phyloP scores from a whole-genome alignment of 108 stramenopile species.

The Mediolabrus comicus region DNA sequence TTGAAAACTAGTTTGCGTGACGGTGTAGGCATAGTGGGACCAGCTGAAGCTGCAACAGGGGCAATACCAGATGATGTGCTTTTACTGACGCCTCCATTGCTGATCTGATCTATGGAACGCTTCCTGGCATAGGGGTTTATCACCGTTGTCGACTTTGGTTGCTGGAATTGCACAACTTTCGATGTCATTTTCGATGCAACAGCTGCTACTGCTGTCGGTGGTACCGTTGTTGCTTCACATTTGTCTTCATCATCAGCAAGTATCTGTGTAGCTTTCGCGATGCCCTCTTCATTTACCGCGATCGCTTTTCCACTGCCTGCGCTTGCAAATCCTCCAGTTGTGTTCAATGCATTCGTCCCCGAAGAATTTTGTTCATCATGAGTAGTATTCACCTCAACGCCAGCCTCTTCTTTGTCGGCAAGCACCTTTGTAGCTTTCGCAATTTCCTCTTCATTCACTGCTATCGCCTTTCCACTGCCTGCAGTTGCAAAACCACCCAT shows the following conservation, averaged over 20 bases:
- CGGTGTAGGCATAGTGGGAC: background rate
- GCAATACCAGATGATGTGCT: background rate
- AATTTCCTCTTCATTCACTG: slow-evolving; percentile 30
- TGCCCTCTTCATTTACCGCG: background rate
- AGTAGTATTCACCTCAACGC: background rate
- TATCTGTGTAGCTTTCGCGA: background rate
- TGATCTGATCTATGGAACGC: slow-evolving; percentile 21
- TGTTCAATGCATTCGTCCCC: background rate
- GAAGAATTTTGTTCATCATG: slow-evolving; percentile 2
- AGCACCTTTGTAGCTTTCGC: slow-evolving; percentile 27
- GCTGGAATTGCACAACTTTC: background rate
- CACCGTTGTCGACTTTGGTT: background rate
- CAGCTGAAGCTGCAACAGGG: background rate
- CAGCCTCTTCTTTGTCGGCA: background rate
- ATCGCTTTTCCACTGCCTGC: slow-evolving; percentile 10
- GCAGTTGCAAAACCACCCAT: slow-evolving; percentile 43
- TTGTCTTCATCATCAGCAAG: slow-evolving; percentile 1
- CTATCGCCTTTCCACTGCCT: slow-evolving; percentile 16
- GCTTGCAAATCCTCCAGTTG: slow-evolving; percentile 1
- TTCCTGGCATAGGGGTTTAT: slow-evolving; percentile 19
- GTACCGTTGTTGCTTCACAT: background rate
- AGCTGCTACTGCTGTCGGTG: background rate
- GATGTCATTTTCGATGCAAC: background rate
- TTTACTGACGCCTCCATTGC: background rate
- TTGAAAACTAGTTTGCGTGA: slow-evolving; percentile 20